Percentiles rank a stretch among this genome's conserved stretches.
These are phyloP conservation scores for Colletotrichum noveboracense DNA, from an alignment of 2,329 filamentous ascomycete species.

Conservation along the genomic window DNA sequence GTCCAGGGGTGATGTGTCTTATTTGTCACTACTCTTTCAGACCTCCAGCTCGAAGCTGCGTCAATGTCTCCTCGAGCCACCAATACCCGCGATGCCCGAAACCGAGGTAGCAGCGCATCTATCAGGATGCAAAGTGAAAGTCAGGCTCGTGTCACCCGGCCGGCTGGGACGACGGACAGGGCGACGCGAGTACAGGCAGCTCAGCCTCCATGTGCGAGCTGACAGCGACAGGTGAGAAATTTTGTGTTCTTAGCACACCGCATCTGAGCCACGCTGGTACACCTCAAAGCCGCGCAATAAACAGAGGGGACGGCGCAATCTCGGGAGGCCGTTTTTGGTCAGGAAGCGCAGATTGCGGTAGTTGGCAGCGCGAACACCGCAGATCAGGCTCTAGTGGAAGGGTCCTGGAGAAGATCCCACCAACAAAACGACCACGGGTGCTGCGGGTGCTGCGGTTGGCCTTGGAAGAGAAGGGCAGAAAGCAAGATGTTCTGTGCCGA, in stretches of 20 bases:
- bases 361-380: not conserved
- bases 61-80: not conserved
- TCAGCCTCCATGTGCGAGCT: conserved; percentile 7
- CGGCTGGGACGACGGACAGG: not conserved
- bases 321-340: not conserved
- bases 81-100: not conserved
- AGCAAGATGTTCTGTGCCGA: not conserved
- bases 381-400: not conserved
- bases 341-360: not conserved
- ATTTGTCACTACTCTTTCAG: not conserved
- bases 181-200: conserved; percentile 1
- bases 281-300: conserved; percentile 8
- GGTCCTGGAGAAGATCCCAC: not conserved
- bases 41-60: not conserved
- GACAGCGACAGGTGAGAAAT: not conserved
- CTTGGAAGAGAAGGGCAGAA: not conserved
- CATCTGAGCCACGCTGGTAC: conserved; percentile 7
- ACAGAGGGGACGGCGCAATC: not conserved
- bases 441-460: not conserved
- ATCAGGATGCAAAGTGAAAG: not conserved
- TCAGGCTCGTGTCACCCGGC: not conserved
- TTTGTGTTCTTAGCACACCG: not conserved
- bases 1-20: not conserved
- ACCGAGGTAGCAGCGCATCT: not conserved
- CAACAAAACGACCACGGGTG: not conserved